These are phyloP conservation scores for Syncephalis plumigaleata DNA, from an alignment of 371 early-diverging fungal genomes.

Conservation along the genomic window DNA sequence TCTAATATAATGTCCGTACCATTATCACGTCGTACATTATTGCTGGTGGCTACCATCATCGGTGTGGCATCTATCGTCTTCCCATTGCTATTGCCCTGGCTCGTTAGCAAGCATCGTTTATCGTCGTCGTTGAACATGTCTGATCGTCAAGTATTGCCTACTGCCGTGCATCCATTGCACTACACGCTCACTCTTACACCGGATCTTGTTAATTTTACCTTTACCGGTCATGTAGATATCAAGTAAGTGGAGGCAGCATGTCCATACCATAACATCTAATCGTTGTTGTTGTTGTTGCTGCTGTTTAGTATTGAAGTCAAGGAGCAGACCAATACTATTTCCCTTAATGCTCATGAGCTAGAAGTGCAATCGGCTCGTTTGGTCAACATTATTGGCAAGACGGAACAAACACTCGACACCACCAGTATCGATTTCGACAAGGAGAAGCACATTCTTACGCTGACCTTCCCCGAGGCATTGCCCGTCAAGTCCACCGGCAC, in stretches of 20 bases:
- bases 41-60: no score
- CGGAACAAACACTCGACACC: slow-evolving; percentile 17
- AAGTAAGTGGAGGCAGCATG: no score
- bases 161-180: slow-evolving; percentile 48
- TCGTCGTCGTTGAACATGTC: no score
- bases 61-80: no score
- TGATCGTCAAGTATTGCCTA: slow-evolving; percentile 46
- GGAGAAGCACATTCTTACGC: slow-evolving; percentile 31
- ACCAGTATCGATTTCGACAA: slow-evolving; percentile 27
- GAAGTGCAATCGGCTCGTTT: slow-evolving; percentile 16
- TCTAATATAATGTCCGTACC: no score
- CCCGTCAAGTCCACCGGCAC: slow-evolving; percentile 22
- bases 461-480: slow-evolving; percentile 29
- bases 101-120: no score
- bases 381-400: slow-evolving; percentile 7
- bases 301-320: slow-evolving; percentile 25
- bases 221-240: slow-evolving; percentile 29
- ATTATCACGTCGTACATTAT: no score
- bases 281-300: no score
- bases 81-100: no score
- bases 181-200: slow-evolving; percentile 56
- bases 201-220: slow-evolving; percentile 42
- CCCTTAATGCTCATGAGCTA: slow-evolving; percentile 37
- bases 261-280: no score
- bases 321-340: slow-evolving; percentile 27